Evolutionary conservation across 352 stramenopile genomes (phyloP).

Genomic region (Globisporangium cederbergense): DNA sequence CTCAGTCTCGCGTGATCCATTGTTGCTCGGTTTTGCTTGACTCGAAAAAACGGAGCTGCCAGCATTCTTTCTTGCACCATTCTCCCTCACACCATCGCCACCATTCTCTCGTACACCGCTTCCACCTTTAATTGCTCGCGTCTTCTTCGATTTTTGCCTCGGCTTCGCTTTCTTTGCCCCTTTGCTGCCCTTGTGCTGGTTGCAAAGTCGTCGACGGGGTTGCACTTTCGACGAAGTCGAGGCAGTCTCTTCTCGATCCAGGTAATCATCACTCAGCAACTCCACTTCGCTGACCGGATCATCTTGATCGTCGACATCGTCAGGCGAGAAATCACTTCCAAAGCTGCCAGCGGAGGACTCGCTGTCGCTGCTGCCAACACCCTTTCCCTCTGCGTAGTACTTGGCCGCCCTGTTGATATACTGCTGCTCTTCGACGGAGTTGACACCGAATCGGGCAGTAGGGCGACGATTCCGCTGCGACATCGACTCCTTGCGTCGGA

Average conservation of each 20-base stretch:
- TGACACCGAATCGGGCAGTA: slow-evolving; percentile 33
- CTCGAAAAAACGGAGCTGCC: background rate
- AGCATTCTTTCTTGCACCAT: background rate
- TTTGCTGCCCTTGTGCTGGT: slow-evolving; percentile 10
- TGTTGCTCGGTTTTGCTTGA: background rate
- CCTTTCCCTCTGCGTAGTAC: slow-evolving; percentile 35
- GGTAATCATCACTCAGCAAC: slow-evolving; percentile 46
- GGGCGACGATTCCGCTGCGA: slow-evolving; percentile 35
- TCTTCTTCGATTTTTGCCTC: slow-evolving; percentile 19
- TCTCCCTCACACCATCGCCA: background rate
- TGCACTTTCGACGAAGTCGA: slow-evolving; percentile 20
- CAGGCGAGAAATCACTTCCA: slow-evolving; percentile 45
- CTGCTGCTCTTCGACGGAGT: slow-evolving; percentile 38
- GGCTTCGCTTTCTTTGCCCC: slow-evolving; percentile 18
- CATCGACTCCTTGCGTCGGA: slow-evolving; percentile 54
- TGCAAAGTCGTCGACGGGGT: slow-evolving; percentile 19
- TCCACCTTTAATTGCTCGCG: slow-evolving; percentile 15
- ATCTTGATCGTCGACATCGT: slow-evolving; percentile 29
- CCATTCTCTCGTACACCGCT: background rate
- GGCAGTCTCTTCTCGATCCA: slow-evolving; percentile 27
- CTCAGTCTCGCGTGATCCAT: slow-evolving; percentile 4
- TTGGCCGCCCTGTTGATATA: slow-evolving; percentile 33
- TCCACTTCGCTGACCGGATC: slow-evolving; percentile 26
- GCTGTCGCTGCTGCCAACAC: slow-evolving; percentile 28
- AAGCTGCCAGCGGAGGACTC: slow-evolving; percentile 15